Conservation (phyloP, 139 green algal species). For the Tetradesmus obliquus region DNA sequence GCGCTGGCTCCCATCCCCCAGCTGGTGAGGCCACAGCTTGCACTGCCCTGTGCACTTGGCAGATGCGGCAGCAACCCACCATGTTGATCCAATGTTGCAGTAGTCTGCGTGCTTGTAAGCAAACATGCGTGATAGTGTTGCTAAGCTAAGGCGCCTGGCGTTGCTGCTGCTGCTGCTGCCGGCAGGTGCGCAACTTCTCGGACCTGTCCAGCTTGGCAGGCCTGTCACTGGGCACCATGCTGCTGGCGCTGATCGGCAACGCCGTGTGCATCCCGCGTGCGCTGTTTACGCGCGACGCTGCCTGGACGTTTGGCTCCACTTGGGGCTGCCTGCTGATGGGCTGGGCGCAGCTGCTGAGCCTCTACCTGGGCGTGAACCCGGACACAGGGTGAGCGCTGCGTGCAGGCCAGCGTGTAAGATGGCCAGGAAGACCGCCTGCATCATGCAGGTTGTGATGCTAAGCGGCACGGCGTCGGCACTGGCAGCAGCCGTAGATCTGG, state of each 20-base stretch:
- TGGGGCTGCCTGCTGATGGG: conserved; percentile 79
- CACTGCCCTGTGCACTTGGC: neutral
- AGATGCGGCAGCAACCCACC: neutral
- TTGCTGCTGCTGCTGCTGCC: neutral
- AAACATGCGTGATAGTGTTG: too few relatives aligned
- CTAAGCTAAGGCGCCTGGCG: neutral
- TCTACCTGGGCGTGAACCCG: conserved; percentile 57
- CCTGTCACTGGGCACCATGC: conserved; percentile 76
- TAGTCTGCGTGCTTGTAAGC: too few relatives aligned
- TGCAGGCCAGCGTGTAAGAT: neutral
- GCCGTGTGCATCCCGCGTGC: conserved; percentile 91
- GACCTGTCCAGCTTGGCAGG: conserved; percentile 74
- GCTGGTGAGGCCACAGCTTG: conserved; percentile 50
- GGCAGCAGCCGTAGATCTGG: neutral
- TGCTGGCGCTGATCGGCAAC: conserved; percentile 89
- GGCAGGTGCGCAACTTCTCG: conserved; percentile 79
- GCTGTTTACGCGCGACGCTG: conserved; percentile 80
- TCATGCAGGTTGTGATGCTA: neutral
- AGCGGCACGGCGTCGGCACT: too few relatives aligned
- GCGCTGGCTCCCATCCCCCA: conserved; percentile 68
- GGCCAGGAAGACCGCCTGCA: neutral
- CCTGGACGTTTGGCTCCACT: conserved; percentile 82
- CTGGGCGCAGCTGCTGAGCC: conserved; percentile 82
- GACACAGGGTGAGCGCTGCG: conserved; percentile 55
- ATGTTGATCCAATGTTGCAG: too few relatives aligned